Percentiles rank a stretch among this genome's conserved stretches.
These are phyloP conservation scores for Avena insularis DNA, from an alignment of 176 grass and related monocot genomes.

Conservation along the genomic window DNA sequence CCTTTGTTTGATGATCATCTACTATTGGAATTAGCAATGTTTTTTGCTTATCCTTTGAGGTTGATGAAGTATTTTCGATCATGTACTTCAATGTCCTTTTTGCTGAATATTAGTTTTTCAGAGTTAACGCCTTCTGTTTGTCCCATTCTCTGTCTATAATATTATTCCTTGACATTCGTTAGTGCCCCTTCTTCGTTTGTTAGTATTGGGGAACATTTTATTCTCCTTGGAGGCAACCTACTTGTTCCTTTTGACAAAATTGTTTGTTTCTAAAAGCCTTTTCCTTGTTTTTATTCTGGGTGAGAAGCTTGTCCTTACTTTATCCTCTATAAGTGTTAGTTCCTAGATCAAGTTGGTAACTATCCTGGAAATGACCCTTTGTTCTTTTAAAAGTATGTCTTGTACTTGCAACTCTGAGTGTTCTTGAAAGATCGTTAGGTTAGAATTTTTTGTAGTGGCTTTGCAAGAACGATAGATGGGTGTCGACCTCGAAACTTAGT, in stretches of 20 bases:
- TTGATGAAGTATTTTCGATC: not conserved
- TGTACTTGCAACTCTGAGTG: not conserved
- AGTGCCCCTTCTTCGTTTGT: not conserved
- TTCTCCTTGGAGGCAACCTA: too few species aligned
- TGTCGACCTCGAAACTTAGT: too few species aligned
- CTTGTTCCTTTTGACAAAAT: too few species aligned
- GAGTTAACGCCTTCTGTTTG: not conserved
- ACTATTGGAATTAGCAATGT: not conserved
- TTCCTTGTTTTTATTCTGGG: too few species aligned
- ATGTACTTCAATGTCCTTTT: too few species aligned
- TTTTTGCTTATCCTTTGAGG: not conserved
- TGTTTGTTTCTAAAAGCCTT: too few species aligned
- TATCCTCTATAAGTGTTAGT: too few species aligned
- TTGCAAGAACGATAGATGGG: too few species aligned
- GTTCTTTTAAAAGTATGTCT: not conserved
- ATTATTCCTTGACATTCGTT: not conserved
- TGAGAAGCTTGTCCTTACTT: too few species aligned
- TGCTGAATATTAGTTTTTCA: not conserved
- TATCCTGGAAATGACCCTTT: accelerated
- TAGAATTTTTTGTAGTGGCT: too few species aligned
- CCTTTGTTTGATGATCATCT: not conserved
- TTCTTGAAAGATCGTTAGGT: not conserved
- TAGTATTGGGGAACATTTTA: too few species aligned
- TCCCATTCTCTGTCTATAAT: not conserved
- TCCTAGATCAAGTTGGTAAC: not conserved